These are phyloP conservation scores for Zygosaccharomyces bailii DNA, from an alignment of 805 yeast genomes.

Conservation along the genomic window DNA sequence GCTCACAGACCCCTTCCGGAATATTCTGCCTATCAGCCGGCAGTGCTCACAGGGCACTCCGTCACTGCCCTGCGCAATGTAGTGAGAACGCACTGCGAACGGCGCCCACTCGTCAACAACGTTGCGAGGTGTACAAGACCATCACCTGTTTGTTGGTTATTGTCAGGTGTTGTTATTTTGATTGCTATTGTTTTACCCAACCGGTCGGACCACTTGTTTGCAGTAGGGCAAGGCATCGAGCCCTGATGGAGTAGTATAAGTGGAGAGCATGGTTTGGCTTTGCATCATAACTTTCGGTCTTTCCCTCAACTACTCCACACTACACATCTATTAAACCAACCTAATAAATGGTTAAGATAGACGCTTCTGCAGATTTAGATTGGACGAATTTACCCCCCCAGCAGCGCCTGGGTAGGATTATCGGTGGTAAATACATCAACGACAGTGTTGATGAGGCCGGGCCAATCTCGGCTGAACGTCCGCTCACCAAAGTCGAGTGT, in stretches of 20 bases:
- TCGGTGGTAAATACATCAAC: constrained; percentile 4
- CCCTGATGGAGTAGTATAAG: neutral
- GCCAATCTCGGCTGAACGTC: constrained; percentile 1
- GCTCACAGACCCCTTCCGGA: neutral
- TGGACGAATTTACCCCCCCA: constrained; percentile 7
- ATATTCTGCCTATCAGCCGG: neutral
- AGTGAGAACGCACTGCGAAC: neutral
- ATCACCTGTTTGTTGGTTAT: neutral
- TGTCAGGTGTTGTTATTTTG: neutral
- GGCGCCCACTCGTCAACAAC: neutral
- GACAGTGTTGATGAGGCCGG: neutral
- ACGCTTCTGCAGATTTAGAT: constrained; percentile 7
- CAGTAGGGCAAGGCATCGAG: neutral
- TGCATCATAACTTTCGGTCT: neutral
- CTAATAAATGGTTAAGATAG: constrained; percentile 5
- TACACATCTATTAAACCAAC: neutral
- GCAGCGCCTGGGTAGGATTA: constrained; percentile 4
- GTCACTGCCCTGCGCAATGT: neutral
- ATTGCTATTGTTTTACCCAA: constrained; percentile 1
- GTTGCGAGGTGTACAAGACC: neutral
- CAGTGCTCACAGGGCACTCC: neutral
- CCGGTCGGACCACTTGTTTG: neutral
- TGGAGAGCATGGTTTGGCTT: neutral
- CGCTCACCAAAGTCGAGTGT: constrained; percentile 1
- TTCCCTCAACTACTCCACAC: neutral